phyloP scores from a whole-genome alignment of 2,329 filamentous ascomycete genomes.

The Ceratocystiopsis brevicomis region DNA sequence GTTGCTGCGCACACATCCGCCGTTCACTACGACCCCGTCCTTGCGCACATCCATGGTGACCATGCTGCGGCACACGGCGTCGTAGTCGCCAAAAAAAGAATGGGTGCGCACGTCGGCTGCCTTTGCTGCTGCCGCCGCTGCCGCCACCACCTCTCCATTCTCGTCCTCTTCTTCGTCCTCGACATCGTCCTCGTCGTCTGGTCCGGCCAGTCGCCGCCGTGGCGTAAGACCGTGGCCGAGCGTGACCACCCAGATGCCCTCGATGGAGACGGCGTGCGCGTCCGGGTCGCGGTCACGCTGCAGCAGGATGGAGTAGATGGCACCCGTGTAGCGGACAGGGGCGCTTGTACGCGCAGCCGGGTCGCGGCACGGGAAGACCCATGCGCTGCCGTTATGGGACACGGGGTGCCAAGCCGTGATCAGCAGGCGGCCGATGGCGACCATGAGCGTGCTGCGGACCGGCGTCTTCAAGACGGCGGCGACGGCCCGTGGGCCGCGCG shows the following conservation, averaged over 20 bases:
- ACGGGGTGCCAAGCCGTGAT: conserved; percentile 45
- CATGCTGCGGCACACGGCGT: conserved; percentile 21
- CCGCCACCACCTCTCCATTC: conserved; percentile 3
- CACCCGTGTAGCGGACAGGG: conserved; percentile 25
- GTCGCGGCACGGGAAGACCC: conserved; percentile 16
- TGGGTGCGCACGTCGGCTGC: conserved; percentile 7
- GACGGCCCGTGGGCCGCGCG: conserved; percentile 28
- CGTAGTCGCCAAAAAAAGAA: conserved; percentile 6
- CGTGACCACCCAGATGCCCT: conserved; percentile 33
- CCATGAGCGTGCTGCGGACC: conserved; percentile 22
- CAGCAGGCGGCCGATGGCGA: conserved; percentile 25
- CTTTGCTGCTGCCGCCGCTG: background rate
- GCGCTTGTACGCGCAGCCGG: conserved; percentile 7
- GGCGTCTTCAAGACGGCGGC: conserved; percentile 31
- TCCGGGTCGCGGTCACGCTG: conserved; percentile 23
- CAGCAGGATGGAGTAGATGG: conserved; percentile 38
- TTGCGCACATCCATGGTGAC: conserved; percentile 16
- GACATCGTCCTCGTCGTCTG: background rate
- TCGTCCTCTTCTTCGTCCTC: background rate
- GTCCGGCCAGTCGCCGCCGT: no score
- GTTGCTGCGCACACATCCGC: conserved; percentile 14
- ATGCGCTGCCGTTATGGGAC: conserved; percentile 6
- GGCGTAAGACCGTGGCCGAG: conserved; percentile 34
- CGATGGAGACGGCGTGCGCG: conserved; percentile 31
- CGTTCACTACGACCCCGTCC: conserved; percentile 24